These are phyloP conservation scores for Monilinia fructicola DNA, from an alignment of 2,329 filamentous ascomycete genomes.

Conservation along the genomic window DNA sequence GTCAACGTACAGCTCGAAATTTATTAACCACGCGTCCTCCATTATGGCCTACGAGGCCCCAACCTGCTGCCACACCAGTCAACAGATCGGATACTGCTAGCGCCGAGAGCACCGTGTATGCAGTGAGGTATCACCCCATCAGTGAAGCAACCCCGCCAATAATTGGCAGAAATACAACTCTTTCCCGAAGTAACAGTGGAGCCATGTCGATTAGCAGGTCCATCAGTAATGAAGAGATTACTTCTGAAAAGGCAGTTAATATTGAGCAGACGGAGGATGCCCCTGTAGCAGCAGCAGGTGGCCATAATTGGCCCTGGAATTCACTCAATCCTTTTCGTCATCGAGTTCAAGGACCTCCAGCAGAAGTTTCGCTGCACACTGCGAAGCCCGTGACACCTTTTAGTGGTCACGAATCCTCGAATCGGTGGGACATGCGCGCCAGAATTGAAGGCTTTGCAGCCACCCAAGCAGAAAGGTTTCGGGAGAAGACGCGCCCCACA, in stretches of 20 bases:
- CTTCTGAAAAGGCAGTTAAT: constrained; percentile 30
- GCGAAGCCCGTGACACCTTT: constrained; percentile 27
- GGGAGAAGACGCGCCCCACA: constrained; percentile 55
- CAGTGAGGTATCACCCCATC: constrained; percentile 59
- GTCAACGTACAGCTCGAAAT: constrained; percentile 25
- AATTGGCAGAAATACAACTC: constrained; percentile 15
- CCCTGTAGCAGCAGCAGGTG: constrained; percentile 16
- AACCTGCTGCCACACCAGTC: constrained; percentile 55
- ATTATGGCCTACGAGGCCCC: constrained; percentile 55
- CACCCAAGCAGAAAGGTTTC: constrained; percentile 58
- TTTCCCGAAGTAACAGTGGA: constrained; percentile 33
- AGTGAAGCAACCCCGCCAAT: constrained; percentile 44
- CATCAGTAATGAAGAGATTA: constrained; percentile 11
- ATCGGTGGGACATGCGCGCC: constrained; percentile 56
- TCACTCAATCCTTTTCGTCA: constrained; percentile 37
- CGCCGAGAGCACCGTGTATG: constrained; percentile 63
- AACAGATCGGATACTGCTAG: constrained; percentile 64
- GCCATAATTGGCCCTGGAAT: constrained; percentile 28
- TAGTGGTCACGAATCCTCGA: constrained; percentile 28
- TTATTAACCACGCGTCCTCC: constrained; percentile 32
- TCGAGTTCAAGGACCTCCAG: constrained; percentile 36
- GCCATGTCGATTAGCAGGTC: constrained; percentile 29
- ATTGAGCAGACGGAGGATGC: constrained; percentile 32
- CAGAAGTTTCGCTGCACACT: constrained; percentile 39
- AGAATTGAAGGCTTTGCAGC: constrained; percentile 62